Percentiles rank a stretch among this genome's conserved stretches.
phyloP scores from a whole-genome alignment of 1,284 basidiomycete genomes.

The Puccinia hordei region DNA sequence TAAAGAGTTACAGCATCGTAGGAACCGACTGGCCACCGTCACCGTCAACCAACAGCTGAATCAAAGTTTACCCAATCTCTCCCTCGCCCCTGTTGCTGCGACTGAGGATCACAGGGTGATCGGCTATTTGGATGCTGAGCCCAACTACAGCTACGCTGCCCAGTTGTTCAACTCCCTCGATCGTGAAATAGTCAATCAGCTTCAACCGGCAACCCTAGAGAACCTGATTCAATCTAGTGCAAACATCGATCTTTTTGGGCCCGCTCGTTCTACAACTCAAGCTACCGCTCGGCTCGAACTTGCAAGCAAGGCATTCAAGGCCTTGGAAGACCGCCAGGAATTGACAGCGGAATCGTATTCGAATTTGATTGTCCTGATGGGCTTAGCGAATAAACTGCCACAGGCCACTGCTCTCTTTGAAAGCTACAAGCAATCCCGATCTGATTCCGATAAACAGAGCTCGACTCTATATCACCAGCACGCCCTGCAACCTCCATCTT shows the following conservation, averaged over 20 bases:
- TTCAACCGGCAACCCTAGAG: constrained; percentile 42
- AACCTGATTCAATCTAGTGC: constrained; percentile 31
- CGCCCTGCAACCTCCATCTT: constrained; percentile 19
- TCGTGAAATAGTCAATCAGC: constrained; percentile 17
- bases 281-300: constrained; percentile 22
- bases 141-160: constrained; percentile 34
- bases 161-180: constrained; percentile 32
- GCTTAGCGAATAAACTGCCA: constrained; percentile 18
- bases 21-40: constrained; percentile 23
- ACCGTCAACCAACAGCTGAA: constrained; percentile 44
- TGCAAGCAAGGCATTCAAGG: constrained; percentile 34
- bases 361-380: constrained; percentile 26
- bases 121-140: constrained; percentile 19
- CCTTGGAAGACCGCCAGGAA: constrained; percentile 29
- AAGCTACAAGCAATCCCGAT: constrained; percentile 33
- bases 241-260: constrained; percentile 15
- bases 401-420: constrained; percentile 38
- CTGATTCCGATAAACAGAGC: not conserved
- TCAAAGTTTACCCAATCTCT: constrained; percentile 45
- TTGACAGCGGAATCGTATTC: constrained; percentile 37
- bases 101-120: constrained; percentile 34
- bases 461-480: constrained; percentile 18
- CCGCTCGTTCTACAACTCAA: not conserved
- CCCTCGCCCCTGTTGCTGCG: constrained; percentile 19
- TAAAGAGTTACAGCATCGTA: constrained; percentile 27